Conservation (phyloP, 441 rosid species). For the Mallotus japonicus region DNA sequence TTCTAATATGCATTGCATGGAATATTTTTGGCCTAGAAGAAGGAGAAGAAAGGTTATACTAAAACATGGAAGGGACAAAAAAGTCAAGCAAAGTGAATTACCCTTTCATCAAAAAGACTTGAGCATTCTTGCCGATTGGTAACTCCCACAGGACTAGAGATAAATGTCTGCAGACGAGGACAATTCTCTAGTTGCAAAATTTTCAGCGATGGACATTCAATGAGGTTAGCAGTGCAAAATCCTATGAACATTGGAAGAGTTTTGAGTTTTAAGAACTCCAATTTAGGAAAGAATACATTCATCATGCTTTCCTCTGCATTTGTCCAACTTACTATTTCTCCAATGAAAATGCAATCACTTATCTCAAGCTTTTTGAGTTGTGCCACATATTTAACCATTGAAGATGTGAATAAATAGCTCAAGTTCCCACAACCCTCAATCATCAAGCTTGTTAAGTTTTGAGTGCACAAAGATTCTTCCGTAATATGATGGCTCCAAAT, state of each 20-base stretch:
- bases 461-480: background rate
- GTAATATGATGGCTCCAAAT: background rate
- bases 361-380: conserved; percentile 7
- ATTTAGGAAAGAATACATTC: background rate
- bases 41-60: no score
- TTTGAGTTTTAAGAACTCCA: background rate
- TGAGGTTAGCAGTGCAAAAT: background rate
- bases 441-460: background rate
- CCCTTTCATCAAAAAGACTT: background rate
- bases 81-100: background rate
- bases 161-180: conserved; percentile 5
- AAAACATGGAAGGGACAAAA: no score
- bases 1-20: no score
- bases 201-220: conserved; percentile 14
- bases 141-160: background rate
- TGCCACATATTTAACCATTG: conserved; percentile 7
- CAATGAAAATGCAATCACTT: background rate
- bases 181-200: background rate
- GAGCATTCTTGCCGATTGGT: background rate
- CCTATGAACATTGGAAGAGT: conserved; percentile 12
- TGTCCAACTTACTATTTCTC: background rate
- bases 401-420: conserved; percentile 7
- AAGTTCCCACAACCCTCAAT: background rate
- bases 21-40: no score
- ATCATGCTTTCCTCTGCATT: background rate